Conservation (phyloP, 768 basidiomycete species). For the Amanita inopinata region DNA sequence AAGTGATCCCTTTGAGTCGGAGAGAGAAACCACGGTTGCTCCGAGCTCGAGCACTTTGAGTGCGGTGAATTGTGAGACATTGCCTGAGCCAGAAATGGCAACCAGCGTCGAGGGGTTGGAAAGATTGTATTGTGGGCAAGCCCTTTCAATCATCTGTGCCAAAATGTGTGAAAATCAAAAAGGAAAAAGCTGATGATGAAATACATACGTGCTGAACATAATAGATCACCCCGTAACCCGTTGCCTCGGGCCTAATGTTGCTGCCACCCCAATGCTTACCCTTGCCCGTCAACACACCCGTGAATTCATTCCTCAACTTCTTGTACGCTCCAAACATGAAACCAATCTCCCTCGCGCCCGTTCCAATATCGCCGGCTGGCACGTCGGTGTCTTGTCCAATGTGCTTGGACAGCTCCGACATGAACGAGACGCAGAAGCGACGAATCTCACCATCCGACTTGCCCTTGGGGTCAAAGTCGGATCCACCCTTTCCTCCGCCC, state of each 20-base stretch:
- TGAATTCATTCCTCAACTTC: constrained; percentile 61
- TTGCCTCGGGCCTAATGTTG: constrained; percentile 66
- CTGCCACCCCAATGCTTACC: constrained; percentile 63
- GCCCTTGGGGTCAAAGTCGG: constrained; percentile 77
- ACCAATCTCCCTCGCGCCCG: constrained; percentile 66
- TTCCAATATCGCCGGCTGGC: constrained; percentile 69
- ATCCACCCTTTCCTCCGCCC: constrained; percentile 76
- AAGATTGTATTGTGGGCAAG: constrained; percentile 48
- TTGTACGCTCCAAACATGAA: constrained; percentile 76
- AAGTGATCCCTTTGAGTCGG: constrained; percentile 66
- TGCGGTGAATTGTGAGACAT: constrained; percentile 70
- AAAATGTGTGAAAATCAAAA: not conserved
- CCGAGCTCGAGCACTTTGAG: constrained; percentile 73
- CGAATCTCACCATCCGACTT: constrained; percentile 68
- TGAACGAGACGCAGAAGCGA: constrained; percentile 63
- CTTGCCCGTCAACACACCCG: constrained; percentile 65
- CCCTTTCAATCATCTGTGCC: constrained; percentile 43
- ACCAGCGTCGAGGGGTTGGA: constrained; percentile 36
- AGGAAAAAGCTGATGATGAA: too few relatives aligned
- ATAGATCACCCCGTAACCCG: constrained; percentile 69
- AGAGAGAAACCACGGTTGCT: constrained; percentile 58
- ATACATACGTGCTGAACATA: constrained; percentile 62
- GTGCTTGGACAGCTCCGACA: constrained; percentile 64
- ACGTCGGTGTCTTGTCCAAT: constrained; percentile 71
- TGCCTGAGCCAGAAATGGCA: constrained; percentile 58